Evolutionary conservation across 83 land plant genomes (phyloP), one percentile per base, ranked within the genome.

Genomic region (Picea mariana): DNA sequence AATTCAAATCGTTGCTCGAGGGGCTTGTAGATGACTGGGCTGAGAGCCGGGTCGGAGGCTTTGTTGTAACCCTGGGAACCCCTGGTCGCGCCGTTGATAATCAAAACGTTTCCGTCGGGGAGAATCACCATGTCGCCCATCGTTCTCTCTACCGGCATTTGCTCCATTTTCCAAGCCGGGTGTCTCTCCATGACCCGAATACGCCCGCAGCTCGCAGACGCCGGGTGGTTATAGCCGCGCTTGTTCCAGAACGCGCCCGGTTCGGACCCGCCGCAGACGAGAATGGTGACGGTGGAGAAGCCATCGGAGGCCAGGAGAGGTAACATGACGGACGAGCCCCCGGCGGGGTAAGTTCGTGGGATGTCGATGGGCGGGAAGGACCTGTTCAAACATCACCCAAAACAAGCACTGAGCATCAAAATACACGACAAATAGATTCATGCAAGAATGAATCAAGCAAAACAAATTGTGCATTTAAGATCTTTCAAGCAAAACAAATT

Each of bases 51-150:
- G 61, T 84, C 47, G 12, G 66, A 3, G 9, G 84, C 91, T 21
- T 77, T 52, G 2, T 82, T 79, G 67, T 72, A 91, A 52, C 92
- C 93, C 26, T 85, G 89, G 8, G 87, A 81, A 0, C 93, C 93
- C 17, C 61, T 34, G 75, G 26, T 62, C 1, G 92, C 93, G 11
- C 92, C 93, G 65, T 91, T 91, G 81, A 91, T 85, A 77, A 91
- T 87, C 76, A 94, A 67, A 0, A 92, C 83, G 6, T 89, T 84
- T 0, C 91, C 86, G 0, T 89, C 86, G 2, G 96, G 93, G 4
- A 94, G 86, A 71, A 90, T 79, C n/a, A 94, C 88, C 95, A 94
- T 92, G 79, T 94, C 96, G 5, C 96, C 93, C 95, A 94, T 94
- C 84, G 87, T 84, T 44, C 95, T 31, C 18, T 76, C 83, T 44